These are phyloP conservation scores for Pythium phragmiticola DNA, from an alignment of 352 stramenopile genomes.

Conservation along the genomic window DNA sequence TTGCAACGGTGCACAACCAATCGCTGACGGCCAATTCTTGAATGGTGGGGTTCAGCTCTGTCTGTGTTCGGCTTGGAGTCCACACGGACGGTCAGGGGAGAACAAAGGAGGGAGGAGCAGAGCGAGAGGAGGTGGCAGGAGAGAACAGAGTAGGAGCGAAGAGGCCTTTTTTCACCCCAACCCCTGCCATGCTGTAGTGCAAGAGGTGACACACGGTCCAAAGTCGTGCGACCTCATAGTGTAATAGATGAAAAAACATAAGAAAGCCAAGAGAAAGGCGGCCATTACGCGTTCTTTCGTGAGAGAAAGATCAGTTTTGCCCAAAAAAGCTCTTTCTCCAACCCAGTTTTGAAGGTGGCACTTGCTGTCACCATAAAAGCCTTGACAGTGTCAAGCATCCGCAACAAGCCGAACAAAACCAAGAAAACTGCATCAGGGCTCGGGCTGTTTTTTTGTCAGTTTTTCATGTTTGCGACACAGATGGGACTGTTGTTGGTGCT, in stretches of 20 bases:
- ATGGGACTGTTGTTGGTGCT: constrained; percentile 10
- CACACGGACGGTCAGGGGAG: constrained; percentile 17
- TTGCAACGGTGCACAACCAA: constrained; percentile 19
- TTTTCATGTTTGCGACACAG: constrained; percentile 11
- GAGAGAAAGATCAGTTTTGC: constrained; percentile 9
- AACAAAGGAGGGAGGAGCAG: neutral
- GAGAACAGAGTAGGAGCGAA: constrained; percentile 18
- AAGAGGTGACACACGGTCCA: constrained; percentile 17
- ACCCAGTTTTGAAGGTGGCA: constrained; percentile 15
- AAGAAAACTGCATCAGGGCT: neutral
- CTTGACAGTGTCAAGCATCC: neutral
- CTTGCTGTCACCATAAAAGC: constrained; percentile 3
- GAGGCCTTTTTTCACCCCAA: constrained; percentile 9
- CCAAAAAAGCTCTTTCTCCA: constrained; percentile 6
- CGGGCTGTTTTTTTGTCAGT: neutral
- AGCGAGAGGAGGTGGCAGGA: neutral
- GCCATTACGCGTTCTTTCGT: neutral
- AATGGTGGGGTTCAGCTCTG: constrained; percentile 18
- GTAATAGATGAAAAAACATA: neutral
- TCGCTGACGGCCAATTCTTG: constrained; percentile 23
- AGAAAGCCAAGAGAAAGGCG: constrained; percentile 7
- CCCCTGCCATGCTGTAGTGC: constrained; percentile 8
- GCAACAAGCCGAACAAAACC: neutral
- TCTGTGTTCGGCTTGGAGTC: constrained; percentile 19
- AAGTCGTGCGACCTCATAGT: neutral